Percentiles rank a stretch among this genome's conserved stretches.
phyloP scores from a whole-genome alignment of 2,329 filamentous ascomycete genomes.

The Colletotrichum musae region DNA sequence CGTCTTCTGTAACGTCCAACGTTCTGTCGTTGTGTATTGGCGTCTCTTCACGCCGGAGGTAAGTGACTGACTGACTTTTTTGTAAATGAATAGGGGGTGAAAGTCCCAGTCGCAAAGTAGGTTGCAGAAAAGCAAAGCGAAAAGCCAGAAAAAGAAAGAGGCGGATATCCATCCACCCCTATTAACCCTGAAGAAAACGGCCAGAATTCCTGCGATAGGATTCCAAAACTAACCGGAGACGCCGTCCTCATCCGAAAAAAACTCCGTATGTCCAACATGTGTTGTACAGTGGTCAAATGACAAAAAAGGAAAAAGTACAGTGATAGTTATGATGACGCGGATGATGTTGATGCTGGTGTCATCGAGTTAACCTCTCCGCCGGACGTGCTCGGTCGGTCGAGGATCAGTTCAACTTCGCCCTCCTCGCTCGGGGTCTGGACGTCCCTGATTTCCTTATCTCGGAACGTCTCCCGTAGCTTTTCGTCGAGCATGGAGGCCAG shows the following conservation, averaged over 20 bases:
- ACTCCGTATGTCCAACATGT: slow-evolving; percentile 28
- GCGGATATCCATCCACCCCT: not conserved
- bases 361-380: slow-evolving; percentile 23
- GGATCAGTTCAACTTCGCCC: slow-evolving; percentile 51
- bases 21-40: slow-evolving; percentile 6
- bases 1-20: slow-evolving; percentile 9
- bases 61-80: slow-evolving; percentile 1
- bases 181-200: slow-evolving; percentile 5
- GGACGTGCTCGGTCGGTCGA: slow-evolving; percentile 22
- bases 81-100: not conserved
- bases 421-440: slow-evolving; percentile 51
- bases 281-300: slow-evolving; percentile 29
- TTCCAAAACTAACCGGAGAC: slow-evolving; percentile 18
- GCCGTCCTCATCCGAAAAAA: slow-evolving; percentile 20
- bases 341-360: slow-evolving; percentile 46
- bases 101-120: slow-evolving; percentile 1
- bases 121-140: not conserved
- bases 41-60: not conserved
- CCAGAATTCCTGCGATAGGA: slow-evolving; percentile 4
- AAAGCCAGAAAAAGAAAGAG: slow-evolving; percentile 8
- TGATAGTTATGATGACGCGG: slow-evolving; percentile 29
- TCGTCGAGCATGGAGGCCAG: slow-evolving; percentile 81
- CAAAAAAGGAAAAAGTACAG: slow-evolving; percentile 36
- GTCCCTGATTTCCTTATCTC: slow-evolving; percentile 48
- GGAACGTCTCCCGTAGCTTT: slow-evolving; percentile 70